Conservation (phyloP, 2,329 filamentous ascomycete genomes). For the Claviceps pazoutovae region DNA sequence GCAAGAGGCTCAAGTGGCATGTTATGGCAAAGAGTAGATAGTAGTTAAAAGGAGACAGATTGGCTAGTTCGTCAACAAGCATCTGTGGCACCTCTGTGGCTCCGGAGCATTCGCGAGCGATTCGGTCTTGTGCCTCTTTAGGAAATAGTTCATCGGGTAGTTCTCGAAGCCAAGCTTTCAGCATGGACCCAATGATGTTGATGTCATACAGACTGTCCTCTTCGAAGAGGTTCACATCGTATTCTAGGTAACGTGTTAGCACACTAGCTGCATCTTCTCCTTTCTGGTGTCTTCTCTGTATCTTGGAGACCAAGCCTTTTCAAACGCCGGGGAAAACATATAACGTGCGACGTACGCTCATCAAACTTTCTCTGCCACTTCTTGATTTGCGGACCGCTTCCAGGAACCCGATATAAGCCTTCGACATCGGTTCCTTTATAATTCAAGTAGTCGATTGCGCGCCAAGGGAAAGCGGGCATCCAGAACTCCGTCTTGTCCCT, state of each 20-base stretch:
- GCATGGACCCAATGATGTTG: constrained; percentile 90
- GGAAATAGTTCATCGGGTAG: constrained; percentile 91
- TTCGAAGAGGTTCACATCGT: constrained; percentile 81
- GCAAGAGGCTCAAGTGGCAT: constrained; percentile 80
- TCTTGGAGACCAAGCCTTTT: no score
- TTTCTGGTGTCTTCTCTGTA: background rate
- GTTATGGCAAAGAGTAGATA: constrained; percentile 96
- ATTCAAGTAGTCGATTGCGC: constrained; percentile 92
- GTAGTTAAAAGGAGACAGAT: constrained; percentile 92
- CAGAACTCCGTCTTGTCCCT: constrained; percentile 95
- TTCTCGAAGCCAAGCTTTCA: constrained; percentile 91
- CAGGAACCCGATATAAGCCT: constrained; percentile 82
- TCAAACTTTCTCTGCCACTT: constrained; percentile 90
- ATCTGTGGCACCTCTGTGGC: constrained; percentile 70
- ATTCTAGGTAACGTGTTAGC: constrained; percentile 35
- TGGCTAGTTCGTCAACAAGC: constrained; percentile 82
- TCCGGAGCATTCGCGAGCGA: constrained; percentile 66
- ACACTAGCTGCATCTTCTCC: background rate
- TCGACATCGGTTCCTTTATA: constrained; percentile 90
- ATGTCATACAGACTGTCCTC: constrained; percentile 85
- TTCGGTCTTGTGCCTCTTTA: constrained; percentile 64
- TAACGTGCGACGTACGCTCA: constrained; percentile 40
- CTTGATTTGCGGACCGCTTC: constrained; percentile 79
- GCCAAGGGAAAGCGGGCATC: constrained; percentile 94
- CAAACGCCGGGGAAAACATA: background rate